phyloP scores from a whole-genome alignment of 2,329 filamentous ascomycete species.

The Conoideocrella luteorostrata region DNA sequence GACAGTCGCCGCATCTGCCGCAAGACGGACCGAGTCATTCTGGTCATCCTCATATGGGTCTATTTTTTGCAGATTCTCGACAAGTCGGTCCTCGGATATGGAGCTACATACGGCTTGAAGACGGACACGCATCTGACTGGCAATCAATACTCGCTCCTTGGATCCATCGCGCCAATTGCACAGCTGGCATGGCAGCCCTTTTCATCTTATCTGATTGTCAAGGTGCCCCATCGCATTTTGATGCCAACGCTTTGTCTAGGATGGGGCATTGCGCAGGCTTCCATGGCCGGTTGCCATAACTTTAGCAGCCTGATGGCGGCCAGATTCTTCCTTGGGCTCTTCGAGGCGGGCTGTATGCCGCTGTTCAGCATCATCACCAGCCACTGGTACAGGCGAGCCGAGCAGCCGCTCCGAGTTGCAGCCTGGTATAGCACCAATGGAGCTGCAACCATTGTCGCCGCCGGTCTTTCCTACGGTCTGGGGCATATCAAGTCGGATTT shows the following conservation, averaged over 20 bases:
- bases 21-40: slow-evolving; percentile 55
- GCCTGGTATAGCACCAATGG: slow-evolving; percentile 63
- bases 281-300: slow-evolving; percentile 40
- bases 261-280: slow-evolving; percentile 37
- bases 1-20: slow-evolving; percentile 41
- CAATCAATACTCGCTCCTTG: slow-evolving; percentile 50
- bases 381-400: slow-evolving; percentile 41
- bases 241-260: slow-evolving; percentile 44
- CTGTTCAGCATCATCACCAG: slow-evolving; percentile 40
- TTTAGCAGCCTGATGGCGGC: slow-evolving; percentile 43
- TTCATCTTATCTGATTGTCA: slow-evolving; percentile 53
- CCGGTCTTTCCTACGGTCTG: slow-evolving; percentile 49
- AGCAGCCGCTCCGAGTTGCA: slow-evolving; percentile 57
- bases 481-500: slow-evolving; percentile 39
- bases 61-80: slow-evolving; percentile 55
- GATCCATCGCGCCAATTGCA: slow-evolving; percentile 52
- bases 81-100: slow-evolving; percentile 51
- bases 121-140: slow-evolving; percentile 43
- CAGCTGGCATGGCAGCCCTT: slow-evolving; percentile 57
- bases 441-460: slow-evolving; percentile 49
- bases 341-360: slow-evolving; percentile 46
- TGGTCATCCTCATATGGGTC: slow-evolving; percentile 50
- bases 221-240: slow-evolving; percentile 51
- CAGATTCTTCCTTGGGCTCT: slow-evolving; percentile 40
- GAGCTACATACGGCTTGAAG: slow-evolving; percentile 48